These are phyloP conservation scores for Chrysochromulina parva DNA, from an alignment of 78 protist genomes.

Conservation along the genomic window DNA sequence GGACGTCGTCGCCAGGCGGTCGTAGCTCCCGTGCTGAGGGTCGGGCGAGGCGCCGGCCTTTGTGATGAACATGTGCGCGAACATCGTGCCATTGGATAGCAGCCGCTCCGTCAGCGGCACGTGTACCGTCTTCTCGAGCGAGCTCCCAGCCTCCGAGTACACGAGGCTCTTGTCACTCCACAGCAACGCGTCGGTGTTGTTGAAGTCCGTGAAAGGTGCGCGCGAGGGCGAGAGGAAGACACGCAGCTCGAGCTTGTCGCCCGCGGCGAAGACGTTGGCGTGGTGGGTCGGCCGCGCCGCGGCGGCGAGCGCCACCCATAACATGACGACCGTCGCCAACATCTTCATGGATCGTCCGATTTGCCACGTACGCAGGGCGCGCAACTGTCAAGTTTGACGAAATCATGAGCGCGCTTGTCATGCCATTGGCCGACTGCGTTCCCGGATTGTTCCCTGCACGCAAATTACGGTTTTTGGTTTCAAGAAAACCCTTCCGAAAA, in stretches of 20 bases:
- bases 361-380: too few species aligned
- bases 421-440: too few species aligned
- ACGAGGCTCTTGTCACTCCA: not conserved
- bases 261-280: not conserved
- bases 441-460: too few species aligned
- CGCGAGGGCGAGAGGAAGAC: not conserved
- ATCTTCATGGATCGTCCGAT: too few species aligned
- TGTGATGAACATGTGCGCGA: not conserved
- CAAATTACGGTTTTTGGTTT: too few species aligned
- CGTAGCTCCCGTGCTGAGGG: not conserved
- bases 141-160: not conserved
- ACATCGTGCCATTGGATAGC: not conserved
- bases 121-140: not conserved
- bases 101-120: not conserved
- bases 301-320: too few species aligned
- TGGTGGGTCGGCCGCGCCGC: not conserved
- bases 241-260: not conserved
- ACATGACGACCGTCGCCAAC: too few species aligned
- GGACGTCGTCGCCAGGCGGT: not conserved
- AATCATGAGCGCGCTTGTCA: too few species aligned
- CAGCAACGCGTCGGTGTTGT: not conserved
- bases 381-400: too few species aligned
- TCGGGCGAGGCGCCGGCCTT: not conserved
- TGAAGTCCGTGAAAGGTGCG: not conserved
- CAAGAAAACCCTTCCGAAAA: too few species aligned